Conservation (phyloP, 2,329 filamentous ascomycete species). For the Neofusicoccum parvum region DNA sequence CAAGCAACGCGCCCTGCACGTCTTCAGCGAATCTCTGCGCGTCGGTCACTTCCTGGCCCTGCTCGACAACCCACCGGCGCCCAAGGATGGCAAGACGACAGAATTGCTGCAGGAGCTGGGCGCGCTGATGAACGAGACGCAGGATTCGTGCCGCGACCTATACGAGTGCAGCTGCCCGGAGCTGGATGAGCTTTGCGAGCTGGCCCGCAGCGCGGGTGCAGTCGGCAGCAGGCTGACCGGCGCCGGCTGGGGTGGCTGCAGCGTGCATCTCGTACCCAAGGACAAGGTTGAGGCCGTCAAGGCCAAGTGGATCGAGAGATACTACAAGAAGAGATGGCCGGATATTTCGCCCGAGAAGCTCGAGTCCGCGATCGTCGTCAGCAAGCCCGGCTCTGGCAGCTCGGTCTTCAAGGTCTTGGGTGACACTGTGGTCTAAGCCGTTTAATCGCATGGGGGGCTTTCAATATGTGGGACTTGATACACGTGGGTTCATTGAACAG, state of each 20-base stretch:
- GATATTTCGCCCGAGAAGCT: slow-evolving; percentile 72
- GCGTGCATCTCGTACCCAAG: slow-evolving; percentile 85
- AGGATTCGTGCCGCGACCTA: slow-evolving; percentile 79
- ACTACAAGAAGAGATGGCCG: slow-evolving; percentile 74
- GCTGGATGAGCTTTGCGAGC: slow-evolving; percentile 82
- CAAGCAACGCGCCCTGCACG: slow-evolving; percentile 83
- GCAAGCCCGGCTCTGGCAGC: slow-evolving; percentile 76
- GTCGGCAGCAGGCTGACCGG: slow-evolving; percentile 87
- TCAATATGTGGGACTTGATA: background rate
- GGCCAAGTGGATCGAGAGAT: slow-evolving; percentile 75
- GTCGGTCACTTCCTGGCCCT: slow-evolving; percentile 82
- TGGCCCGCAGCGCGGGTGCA: slow-evolving; percentile 76
- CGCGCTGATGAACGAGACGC: slow-evolving; percentile 83
- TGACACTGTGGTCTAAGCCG: slow-evolving; percentile 31
- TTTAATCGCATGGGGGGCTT: background rate
- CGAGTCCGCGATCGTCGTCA: slow-evolving; percentile 81
- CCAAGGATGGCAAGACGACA: slow-evolving; percentile 55
- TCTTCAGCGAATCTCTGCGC: slow-evolving; percentile 84
- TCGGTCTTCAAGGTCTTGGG: slow-evolving; percentile 39
- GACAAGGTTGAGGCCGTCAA: slow-evolving; percentile 79
- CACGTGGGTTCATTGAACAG: background rate
- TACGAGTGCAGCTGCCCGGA: slow-evolving; percentile 94
- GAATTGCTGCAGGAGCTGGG: slow-evolving; percentile 76
- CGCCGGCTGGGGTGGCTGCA: slow-evolving; percentile 96
- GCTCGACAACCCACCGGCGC: slow-evolving; percentile 53